A percentile compares a stretch with the other conserved stretches of the same genome.
These are phyloP conservation scores for Neocallimastix lanati DNA, from an alignment of 192 early-diverging fungal genomes.

Conservation along the genomic window DNA sequence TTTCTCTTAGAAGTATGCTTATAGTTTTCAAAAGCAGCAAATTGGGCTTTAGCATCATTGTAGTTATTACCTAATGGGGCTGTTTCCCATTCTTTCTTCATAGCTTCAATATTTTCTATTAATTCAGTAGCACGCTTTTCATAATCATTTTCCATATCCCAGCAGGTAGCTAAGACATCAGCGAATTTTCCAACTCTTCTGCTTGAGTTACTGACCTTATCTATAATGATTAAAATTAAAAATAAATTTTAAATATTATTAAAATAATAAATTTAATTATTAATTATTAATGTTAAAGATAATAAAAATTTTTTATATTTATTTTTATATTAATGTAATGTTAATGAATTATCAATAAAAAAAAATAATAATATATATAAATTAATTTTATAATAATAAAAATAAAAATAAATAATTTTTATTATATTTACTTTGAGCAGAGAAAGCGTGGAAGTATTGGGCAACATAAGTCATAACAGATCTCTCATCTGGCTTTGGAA, in stretches of 20 bases:
- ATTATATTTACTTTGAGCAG: constrained; percentile 37
- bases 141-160: constrained; percentile 89
- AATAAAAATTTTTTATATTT: too few species aligned
- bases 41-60: constrained; percentile 50
- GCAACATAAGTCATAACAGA: constrained; percentile 98
- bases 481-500: constrained; percentile 75
- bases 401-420: too few species aligned
- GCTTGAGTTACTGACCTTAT: constrained; percentile 73
- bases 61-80: constrained; percentile 49
- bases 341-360: too few species aligned
- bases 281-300: too few species aligned
- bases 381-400: too few species aligned
- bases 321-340: too few species aligned
- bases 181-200: constrained; percentile 84
- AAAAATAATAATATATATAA: too few species aligned
- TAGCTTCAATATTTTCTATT: constrained; percentile 43
- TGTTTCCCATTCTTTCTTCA: constrained; percentile 47
- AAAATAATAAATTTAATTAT: too few species aligned
- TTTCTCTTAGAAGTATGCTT: constrained; percentile 61
- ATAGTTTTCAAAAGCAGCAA: constrained; percentile 61
- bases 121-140: constrained; percentile 62
- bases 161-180: constrained; percentile 68
- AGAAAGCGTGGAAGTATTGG: constrained; percentile 96
- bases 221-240: constrained; percentile 3
- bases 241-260: too few species aligned